phyloP scores from a whole-genome alignment of 2,329 filamentous ascomycete species.

The Alternaria atra region DNA sequence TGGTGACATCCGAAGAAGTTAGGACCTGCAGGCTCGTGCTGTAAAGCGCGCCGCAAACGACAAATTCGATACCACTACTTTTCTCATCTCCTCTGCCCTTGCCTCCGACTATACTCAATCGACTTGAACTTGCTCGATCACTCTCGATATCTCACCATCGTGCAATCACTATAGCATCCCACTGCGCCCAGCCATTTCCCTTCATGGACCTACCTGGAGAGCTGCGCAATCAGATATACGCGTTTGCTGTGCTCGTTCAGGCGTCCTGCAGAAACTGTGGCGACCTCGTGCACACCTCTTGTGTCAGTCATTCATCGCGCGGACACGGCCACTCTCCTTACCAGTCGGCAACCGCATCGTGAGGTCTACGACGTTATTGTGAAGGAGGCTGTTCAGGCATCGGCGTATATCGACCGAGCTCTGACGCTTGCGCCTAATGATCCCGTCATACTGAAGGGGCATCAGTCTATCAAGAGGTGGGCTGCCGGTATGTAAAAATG shows the following conservation, averaged over 20 bases:
- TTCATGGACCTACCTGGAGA: not conserved
- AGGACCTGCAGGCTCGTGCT: not conserved
- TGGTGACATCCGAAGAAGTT: not conserved
- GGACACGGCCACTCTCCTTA: not conserved
- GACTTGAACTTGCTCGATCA: too few species aligned
- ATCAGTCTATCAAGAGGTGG: too few species aligned
- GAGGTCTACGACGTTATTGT: not conserved
- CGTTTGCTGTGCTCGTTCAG: not conserved
- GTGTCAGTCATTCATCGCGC: not conserved
- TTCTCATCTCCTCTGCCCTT: not conserved
- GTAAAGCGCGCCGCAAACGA: not conserved
- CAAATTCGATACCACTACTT: not conserved
- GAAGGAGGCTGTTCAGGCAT: not conserved
- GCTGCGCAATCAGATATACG: not conserved
- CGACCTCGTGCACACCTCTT: fast-evolving
- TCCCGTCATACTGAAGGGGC: too few species aligned
- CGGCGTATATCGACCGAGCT: too few species aligned
- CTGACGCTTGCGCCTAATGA: too few species aligned
- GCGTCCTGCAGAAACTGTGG: fast-evolving
- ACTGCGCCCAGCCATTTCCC: not conserved
- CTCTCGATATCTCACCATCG: not conserved
- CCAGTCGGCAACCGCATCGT: not conserved
- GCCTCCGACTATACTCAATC: not conserved
- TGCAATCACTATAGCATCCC: not conserved
- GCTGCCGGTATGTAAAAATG: too few species aligned